phyloP scores from a whole-genome alignment of 495 filamentous ascomycete species.

The Penicillium silybi region DNA sequence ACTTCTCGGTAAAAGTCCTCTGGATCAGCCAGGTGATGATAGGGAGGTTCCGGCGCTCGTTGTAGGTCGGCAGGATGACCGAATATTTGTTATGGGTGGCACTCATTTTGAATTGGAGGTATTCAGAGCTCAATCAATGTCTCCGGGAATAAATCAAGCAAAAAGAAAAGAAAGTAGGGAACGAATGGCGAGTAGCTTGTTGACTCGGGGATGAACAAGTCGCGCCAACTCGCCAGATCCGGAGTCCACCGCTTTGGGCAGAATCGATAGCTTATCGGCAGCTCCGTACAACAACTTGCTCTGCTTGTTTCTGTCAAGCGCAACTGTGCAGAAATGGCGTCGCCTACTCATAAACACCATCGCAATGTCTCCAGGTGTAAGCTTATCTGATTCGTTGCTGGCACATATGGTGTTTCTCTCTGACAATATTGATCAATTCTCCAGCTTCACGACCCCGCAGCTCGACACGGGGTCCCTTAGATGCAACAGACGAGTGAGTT shows the following conservation, averaged over 20 bases:
- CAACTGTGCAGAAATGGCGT: conserved; percentile 22
- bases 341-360: conserved; percentile 21
- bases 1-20: conserved; percentile 79
- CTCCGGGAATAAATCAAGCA: conserved; percentile 9
- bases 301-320: background rate
- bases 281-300: background rate
- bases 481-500: conserved; percentile 46
- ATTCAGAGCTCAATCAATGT: conserved; percentile 2
- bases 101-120: conserved; percentile 31
- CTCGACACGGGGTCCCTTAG: conserved; percentile 50
- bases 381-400: background rate
- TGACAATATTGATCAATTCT: conserved; percentile 16
- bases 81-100: conserved; percentile 76
- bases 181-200: conserved; percentile 27
- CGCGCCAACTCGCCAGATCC: conserved; percentile 30
- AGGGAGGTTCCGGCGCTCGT: conserved; percentile 94
- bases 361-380: conserved; percentile 42
- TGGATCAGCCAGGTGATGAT: conserved; percentile 93
- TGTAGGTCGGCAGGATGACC: conserved; percentile 96
- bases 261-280: conserved; percentile 26
- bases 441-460: conserved; percentile 48
- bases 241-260: conserved; percentile 27
- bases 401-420: background rate
- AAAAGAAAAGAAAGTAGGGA: conserved; percentile 24
- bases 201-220: conserved; percentile 15